phyloP scores from a whole-genome alignment of 352 stramenopile genomes.

The Peronospora farinosa region DNA sequence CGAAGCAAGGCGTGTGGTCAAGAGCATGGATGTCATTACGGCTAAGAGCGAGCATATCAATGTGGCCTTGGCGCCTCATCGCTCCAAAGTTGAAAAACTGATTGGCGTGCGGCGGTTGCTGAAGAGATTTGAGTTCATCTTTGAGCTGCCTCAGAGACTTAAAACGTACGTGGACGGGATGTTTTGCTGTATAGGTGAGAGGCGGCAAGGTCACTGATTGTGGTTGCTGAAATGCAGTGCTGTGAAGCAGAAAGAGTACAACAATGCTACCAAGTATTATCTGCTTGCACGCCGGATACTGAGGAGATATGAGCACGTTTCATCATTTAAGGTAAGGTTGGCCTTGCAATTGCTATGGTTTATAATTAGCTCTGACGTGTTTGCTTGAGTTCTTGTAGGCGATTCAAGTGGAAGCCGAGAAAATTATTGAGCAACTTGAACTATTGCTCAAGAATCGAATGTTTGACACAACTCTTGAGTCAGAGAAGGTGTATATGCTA shows the following conservation, averaged over 20 bases:
- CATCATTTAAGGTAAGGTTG: constrained; percentile 69
- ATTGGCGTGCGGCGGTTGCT: constrained; percentile 93
- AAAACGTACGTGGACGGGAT: constrained; percentile 34
- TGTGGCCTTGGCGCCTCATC: constrained; percentile 72
- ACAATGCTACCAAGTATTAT: constrained; percentile 85
- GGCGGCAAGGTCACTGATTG: background rate
- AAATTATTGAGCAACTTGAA: constrained; percentile 78
- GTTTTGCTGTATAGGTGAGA: background rate
- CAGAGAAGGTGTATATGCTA: constrained; percentile 37
- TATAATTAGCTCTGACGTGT: background rate
- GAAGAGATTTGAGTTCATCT: constrained; percentile 95
- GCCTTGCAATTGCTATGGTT: background rate
- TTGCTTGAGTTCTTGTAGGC: constrained; percentile 26
- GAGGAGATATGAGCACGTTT: constrained; percentile 82
- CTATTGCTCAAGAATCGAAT: constrained; percentile 53
- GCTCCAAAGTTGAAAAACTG: constrained; percentile 93
- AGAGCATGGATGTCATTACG: constrained; percentile 87
- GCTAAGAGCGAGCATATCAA: constrained; percentile 85
- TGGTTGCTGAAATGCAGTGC: constrained; percentile 25
- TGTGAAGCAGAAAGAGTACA: constrained; percentile 85
- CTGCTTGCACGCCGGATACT: constrained; percentile 81
- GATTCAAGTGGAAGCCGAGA: constrained; percentile 83
- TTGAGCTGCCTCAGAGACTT: constrained; percentile 91
- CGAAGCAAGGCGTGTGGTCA: constrained; percentile 81
- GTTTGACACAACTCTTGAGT: constrained; percentile 36